Evolutionary conservation across 1,284 basidiomycete species (phyloP).

Genomic region (Anthracocystis setariae): DNA sequence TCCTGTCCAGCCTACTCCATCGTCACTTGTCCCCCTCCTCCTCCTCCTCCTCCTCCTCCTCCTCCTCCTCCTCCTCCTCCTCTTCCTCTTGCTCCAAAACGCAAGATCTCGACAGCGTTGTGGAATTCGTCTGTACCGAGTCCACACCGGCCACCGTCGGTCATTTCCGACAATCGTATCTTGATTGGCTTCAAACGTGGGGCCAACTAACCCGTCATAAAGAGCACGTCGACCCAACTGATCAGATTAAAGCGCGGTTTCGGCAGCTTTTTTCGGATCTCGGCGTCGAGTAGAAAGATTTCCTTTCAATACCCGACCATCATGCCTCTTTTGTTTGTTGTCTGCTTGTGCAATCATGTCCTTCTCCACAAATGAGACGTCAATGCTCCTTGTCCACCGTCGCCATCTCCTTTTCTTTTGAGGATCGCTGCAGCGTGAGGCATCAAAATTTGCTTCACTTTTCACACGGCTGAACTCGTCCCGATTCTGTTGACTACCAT

Average conservation of each 20-base stretch:
- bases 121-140: conserved; percentile 18
- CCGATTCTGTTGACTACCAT: conserved; percentile 5
- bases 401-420: no score
- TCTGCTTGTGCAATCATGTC: background rate
- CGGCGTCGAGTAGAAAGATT: conserved; percentile 31
- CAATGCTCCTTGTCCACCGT: no score
- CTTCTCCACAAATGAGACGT: background rate
- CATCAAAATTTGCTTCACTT: no score
- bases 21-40: conserved; percentile 17
- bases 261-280: conserved; percentile 38
- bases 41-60: no score
- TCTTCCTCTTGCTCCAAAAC: no score
- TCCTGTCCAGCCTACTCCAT: conserved; percentile 40
- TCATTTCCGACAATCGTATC: conserved; percentile 28
- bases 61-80: no score
- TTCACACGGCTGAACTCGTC: no score
- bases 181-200: conserved; percentile 33
- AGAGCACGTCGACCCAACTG: conserved; percentile 32
- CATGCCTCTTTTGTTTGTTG: conserved; percentile 9
- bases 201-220: conserved; percentile 33
- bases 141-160: conserved; percentile 18
- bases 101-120: conserved; percentile 12
- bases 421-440: no score
- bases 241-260: conserved; percentile 25
- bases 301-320: conserved; percentile 6